phyloP scores from a whole-genome alignment of 257 asterid genomes.

The Catharanthus roseus region DNA sequence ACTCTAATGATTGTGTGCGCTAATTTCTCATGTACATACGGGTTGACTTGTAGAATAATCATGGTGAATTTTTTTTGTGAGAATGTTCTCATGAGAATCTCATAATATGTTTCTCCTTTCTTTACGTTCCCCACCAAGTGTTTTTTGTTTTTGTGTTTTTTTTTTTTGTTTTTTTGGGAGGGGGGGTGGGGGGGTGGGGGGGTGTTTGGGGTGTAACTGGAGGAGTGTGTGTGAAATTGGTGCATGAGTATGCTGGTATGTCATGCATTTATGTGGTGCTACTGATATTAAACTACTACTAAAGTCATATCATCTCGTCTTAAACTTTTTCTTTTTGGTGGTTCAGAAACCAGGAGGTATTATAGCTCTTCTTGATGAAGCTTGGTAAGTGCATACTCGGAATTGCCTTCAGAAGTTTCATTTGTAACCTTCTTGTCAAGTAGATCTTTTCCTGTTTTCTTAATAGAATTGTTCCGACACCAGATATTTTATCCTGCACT shows the following conservation, averaged over 20 bases:
- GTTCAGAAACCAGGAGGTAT: slow-evolving; percentile 98
- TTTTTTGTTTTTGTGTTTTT: background rate
- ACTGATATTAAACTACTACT: background rate
- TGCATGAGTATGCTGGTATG: background rate
- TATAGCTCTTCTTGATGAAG: slow-evolving; percentile 97
- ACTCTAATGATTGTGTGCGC: background rate
- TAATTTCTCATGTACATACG: background rate
- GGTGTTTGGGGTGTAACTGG: background rate
- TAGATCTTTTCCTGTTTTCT: background rate
- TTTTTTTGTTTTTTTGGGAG: background rate
- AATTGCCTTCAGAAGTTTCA: background rate
- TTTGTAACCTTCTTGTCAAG: background rate
- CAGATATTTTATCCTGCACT: slow-evolving; percentile 6
- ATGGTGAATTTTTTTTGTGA: background rate
- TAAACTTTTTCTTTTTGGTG: slow-evolving; percentile 20
- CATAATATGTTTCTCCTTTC: background rate
- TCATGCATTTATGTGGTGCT: background rate
- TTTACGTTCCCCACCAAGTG: no score
- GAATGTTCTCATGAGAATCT: background rate
- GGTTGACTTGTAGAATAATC: background rate
- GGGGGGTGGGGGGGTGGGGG: background rate
- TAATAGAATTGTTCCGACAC: background rate
- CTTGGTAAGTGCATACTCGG: slow-evolving; percentile 55
- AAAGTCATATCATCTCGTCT: background rate
- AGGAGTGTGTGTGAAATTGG: background rate